Base-by-base conservation (phyloP, 495 filamentous ascomycete genomes). In the Glarea lozoyensis region DNA sequence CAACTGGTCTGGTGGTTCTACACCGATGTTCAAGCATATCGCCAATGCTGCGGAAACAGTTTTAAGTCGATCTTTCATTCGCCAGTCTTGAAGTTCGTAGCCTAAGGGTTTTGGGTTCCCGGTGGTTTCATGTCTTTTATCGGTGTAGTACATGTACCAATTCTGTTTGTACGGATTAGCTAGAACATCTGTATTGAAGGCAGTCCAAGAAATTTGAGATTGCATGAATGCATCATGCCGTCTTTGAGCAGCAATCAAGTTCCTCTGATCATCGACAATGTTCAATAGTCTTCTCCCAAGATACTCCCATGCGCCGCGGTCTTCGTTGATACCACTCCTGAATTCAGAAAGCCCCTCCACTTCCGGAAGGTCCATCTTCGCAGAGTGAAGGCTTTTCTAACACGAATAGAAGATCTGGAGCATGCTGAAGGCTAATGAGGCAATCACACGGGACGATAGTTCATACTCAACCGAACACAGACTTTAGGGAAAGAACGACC, bases 91-190 rank as follows among this genome's bases (percentile, higher is more conserved):
- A 10, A 90, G 76, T 40, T 73, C 68, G 46, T 69, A 72, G 22
- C 61, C 53, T 5, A 64, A 57, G 13, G 60, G 43, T 58, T 89
- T 83, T 9, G 93, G 88, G 42, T 92, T 85, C 13, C 92, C 93
- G 25, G 88, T 87, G n/a, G 87, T 92, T 59, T 97, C 92, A 59
- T 97, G 92, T 19, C 88, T 81, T 60, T 97, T 97, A 59, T 97
- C 92, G 35, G 88, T 94, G 59, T 84, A 99, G 62, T 97, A 99
- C 89, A 96, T 95, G 66, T 90, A 96, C 74, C 94, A 97, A 45
- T 75, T 79, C 81, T 88, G 62, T n/a, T 36, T 7, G 20, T 6
- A 13, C n/a, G 31, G n/a, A n/a, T n/a, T n/a, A n/a, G n/a, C n/a
- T n/a, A n/a, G n/a, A n/a, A n/a, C n/a, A n/a, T n/a, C n/a, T n/a